Evolutionary conservation across 106 monocot genomes (phyloP).

Genomic region (Dactylorhiza incarnata): DNA sequence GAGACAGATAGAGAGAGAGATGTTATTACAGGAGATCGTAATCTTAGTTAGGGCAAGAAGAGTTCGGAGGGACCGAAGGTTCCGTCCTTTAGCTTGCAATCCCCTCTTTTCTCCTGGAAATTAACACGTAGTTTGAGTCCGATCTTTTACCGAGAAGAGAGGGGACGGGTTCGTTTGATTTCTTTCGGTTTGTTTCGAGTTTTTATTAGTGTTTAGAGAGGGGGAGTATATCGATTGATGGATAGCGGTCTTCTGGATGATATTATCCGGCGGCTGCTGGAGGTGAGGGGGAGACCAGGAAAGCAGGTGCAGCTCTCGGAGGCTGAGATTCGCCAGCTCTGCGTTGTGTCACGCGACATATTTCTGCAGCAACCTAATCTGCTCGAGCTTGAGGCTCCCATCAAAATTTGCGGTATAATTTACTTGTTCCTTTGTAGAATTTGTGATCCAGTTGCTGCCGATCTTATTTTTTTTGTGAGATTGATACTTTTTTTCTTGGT

Average conservation of each 20-base stretch:
- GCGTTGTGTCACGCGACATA: slow-evolving; percentile 17
- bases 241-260: slow-evolving; percentile 18
- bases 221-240: slow-evolving; percentile 7
- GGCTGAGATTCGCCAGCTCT: slow-evolving; percentile 23
- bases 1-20: not conserved
- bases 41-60: not conserved
- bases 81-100: not conserved
- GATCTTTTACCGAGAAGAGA: not conserved
- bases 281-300: slow-evolving; percentile 18
- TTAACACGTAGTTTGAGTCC: not conserved
- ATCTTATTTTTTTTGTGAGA: not conserved
- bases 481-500: not conserved
- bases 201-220: slow-evolving; percentile 5
- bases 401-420: slow-evolving; percentile 23
- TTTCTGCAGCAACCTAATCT: slow-evolving; percentile 20
- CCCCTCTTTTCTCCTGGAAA: not conserved
- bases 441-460: not conserved
- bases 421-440: not conserved
- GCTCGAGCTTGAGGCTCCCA: slow-evolving; percentile 24
- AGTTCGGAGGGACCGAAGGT: not conserved
- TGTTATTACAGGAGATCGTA: slow-evolving; percentile 3
- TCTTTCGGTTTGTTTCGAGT: not conserved
- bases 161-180: not conserved
- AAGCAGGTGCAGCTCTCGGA: slow-evolving; percentile 31
- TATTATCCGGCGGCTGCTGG: slow-evolving; percentile 20